Evolutionary conservation across 2,329 filamentous ascomycete species (phyloP).

Genomic region (Monosporascus sp.): DNA sequence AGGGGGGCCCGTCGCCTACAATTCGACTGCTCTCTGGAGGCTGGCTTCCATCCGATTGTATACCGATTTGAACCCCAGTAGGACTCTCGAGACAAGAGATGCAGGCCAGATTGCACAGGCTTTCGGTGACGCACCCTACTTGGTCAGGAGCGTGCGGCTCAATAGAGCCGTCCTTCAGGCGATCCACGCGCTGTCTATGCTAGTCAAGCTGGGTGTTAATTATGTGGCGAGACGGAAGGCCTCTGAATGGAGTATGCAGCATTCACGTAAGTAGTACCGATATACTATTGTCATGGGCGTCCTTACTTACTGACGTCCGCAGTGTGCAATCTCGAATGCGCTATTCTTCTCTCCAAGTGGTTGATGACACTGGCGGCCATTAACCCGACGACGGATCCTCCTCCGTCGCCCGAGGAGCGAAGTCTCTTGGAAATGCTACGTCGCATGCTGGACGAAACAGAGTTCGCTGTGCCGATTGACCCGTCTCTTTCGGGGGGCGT

Average conservation of each 20-base stretch:
- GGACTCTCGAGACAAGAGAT: slow-evolving; percentile 61
- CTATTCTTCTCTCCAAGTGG: slow-evolving; percentile 57
- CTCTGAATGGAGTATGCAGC: slow-evolving; percentile 58
- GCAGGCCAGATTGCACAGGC: slow-evolving; percentile 55
- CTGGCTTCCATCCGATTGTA: slow-evolving; percentile 61
- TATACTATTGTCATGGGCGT: slow-evolving; percentile 7
- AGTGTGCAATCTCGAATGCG: slow-evolving; percentile 60
- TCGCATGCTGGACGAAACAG: slow-evolving; percentile 56
- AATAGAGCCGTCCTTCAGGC: slow-evolving; percentile 62
- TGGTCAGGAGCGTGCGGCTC: slow-evolving; percentile 54
- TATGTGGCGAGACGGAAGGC: slow-evolving; percentile 58
- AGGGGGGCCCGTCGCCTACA: slow-evolving; percentile 60
- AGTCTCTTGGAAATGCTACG: slow-evolving; percentile 51
- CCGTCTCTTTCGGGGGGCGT: slow-evolving; percentile 43
- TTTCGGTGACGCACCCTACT: slow-evolving; percentile 52
- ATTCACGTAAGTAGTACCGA: slow-evolving; percentile 45
- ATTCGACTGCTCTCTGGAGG: slow-evolving; percentile 56
- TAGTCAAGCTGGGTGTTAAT: slow-evolving; percentile 58
- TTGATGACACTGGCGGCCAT: slow-evolving; percentile 51
- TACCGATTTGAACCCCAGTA: slow-evolving; percentile 57
- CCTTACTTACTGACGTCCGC: slow-evolving; percentile 5
- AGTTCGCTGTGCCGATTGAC: slow-evolving; percentile 56
- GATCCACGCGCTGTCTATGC: slow-evolving; percentile 62
- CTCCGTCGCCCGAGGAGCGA: slow-evolving; percentile 47
- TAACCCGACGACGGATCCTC: slow-evolving; percentile 40